Evolutionary conservation across 768 basidiomycete species (phyloP).

Genomic region (Dioszegia crocea): DNA sequence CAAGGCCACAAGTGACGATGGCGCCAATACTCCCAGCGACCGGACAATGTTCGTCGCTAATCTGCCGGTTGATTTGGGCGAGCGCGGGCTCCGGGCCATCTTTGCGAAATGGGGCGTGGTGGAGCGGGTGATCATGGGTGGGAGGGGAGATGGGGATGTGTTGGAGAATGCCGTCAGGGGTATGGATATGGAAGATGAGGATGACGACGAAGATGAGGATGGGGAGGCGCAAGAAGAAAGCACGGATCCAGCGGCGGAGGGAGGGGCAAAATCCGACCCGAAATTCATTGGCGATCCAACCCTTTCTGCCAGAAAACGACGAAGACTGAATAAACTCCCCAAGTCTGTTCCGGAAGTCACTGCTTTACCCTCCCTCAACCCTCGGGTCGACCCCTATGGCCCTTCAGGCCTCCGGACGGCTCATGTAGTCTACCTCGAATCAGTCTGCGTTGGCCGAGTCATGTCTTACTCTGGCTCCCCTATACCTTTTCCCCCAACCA

Average conservation of each 20-base stretch:
- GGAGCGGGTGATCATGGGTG: constrained; percentile 67
- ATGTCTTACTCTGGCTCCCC: constrained; percentile 46
- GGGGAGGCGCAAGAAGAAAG: constrained; percentile 24
- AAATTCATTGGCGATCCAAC: constrained; percentile 8
- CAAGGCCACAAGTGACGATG: constrained; percentile 7
- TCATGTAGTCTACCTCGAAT: constrained; percentile 69
- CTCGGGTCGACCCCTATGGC: constrained; percentile 64
- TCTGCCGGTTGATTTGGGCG: constrained; percentile 80
- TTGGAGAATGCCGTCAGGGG: constrained; percentile 30
- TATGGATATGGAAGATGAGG: constrained; percentile 28
- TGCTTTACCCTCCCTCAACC: constrained; percentile 58
- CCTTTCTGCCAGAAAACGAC: constrained; percentile 13
- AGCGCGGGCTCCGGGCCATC: constrained; percentile 69
- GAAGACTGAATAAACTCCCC: constrained; percentile 15
- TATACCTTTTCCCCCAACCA: neutral
- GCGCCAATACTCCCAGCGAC: constrained; percentile 49
- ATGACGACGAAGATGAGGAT: constrained; percentile 36
- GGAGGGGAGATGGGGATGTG: constrained; percentile 49
- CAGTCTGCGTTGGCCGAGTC: constrained; percentile 67
- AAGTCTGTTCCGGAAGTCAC: constrained; percentile 56
- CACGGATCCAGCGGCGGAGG: constrained; percentile 41
- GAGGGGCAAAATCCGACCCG: constrained; percentile 35
- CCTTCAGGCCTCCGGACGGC: constrained; percentile 54
- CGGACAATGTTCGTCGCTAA: constrained; percentile 86
- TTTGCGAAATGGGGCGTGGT: constrained; percentile 74